Evolutionary conservation across 495 filamentous ascomycete species (phyloP).

Genomic region (Astrothelium macrocarpum): DNA sequence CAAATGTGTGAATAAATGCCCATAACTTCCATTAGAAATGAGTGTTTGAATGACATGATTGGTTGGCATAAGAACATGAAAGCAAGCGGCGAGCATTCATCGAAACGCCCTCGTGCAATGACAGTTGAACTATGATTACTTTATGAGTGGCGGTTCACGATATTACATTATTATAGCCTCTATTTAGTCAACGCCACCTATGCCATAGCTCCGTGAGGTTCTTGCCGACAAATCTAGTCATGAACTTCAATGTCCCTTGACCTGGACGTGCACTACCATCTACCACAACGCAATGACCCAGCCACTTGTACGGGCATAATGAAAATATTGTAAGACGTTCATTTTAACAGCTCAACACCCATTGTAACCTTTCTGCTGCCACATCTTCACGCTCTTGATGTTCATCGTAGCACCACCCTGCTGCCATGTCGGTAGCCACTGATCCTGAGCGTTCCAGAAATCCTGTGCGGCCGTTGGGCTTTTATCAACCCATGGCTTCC

Average conservation of each 20-base stretch:
- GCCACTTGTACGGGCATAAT: neutral
- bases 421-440: constrained; percentile 71
- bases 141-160: neutral
- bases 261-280: neutral
- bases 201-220: neutral
- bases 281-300: neutral
- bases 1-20: too few relatives aligned
- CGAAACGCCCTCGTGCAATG: neutral
- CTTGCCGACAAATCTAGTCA: neutral
- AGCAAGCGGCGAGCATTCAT: neutral
- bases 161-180: constrained; percentile 2
- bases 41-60: neutral
- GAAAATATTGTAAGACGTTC: neutral
- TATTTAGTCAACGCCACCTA: neutral
- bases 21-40: too few relatives aligned
- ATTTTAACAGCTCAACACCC: constrained; percentile 22
- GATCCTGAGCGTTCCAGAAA: constrained; percentile 57
- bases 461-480: constrained; percentile 56
- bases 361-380: constrained; percentile 51
- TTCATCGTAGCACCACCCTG: constrained; percentile 56
- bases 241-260: neutral
- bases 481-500: constrained; percentile 73
- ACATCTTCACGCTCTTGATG: constrained; percentile 67
- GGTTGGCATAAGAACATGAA: neutral
- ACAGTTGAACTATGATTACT: too few relatives aligned